These are phyloP conservation scores for Diaporthe destruens DNA, from an alignment of 2,329 filamentous ascomycete genomes.

Conservation along the genomic window DNA sequence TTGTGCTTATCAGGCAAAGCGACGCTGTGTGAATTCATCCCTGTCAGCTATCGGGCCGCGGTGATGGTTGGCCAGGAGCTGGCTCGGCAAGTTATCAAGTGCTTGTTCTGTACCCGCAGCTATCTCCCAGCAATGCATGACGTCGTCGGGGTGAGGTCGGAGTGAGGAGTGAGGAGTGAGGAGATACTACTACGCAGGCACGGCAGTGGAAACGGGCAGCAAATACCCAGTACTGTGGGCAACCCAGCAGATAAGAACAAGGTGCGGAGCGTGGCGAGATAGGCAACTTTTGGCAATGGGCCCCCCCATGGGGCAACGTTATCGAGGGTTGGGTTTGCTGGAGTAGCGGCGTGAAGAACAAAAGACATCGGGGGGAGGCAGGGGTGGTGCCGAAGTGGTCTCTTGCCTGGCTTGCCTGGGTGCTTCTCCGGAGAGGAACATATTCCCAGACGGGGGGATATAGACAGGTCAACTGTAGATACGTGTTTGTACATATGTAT, in stretches of 20 bases:
- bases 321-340: background rate
- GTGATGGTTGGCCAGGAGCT: background rate
- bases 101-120: background rate
- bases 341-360: background rate
- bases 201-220: conserved; percentile 10
- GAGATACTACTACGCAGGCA: no score
- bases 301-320: background rate
- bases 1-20: conserved; percentile 11
- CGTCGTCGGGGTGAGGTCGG: background rate
- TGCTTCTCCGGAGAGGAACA: background rate
- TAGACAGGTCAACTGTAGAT: no score
- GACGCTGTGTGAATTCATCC: background rate
- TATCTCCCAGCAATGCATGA: conserved; percentile 14
- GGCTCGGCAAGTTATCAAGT: conserved; percentile 21
- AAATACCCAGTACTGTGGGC: background rate
- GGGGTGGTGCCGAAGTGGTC: background rate
- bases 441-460: background rate
- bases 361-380: background rate
- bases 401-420: conserved; percentile 22
- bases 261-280: background rate
- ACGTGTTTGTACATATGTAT: background rate
- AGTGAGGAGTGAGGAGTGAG: conserved; percentile 32
- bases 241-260: conserved; percentile 26
- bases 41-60: background rate
- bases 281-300: background rate